Evolutionary conservation across 768 basidiomycete species (phyloP).

Genomic region (Boletus speciosus): DNA sequence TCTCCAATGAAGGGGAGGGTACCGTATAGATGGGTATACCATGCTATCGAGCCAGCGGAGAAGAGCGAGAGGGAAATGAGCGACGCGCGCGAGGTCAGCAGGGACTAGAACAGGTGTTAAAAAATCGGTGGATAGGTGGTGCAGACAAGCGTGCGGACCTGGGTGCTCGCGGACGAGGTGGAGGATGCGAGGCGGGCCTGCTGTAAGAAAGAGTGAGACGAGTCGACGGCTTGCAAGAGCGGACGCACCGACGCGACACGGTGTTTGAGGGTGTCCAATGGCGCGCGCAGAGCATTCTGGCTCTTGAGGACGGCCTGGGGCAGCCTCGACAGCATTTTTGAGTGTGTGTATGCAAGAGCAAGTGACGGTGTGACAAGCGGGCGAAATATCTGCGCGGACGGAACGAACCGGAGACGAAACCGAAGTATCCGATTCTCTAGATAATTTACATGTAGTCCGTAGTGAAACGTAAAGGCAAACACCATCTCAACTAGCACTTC

Average conservation of each 20-base stretch:
- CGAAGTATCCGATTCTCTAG: constrained; percentile 13
- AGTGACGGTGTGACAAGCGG: constrained; percentile 42
- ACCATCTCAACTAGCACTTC: constrained; percentile 10
- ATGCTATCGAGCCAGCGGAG: constrained; percentile 87
- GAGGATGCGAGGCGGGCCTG: constrained; percentile 75
- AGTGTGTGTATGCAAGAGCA: constrained; percentile 31
- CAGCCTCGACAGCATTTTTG: constrained; percentile 83
- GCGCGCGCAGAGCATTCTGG: constrained; percentile 44
- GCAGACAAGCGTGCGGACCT: constrained; percentile 47
- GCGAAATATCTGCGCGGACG: constrained; percentile 35
- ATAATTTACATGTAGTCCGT: constrained; percentile 30
- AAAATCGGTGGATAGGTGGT: not conserved
- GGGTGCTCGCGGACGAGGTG: constrained; percentile 51
- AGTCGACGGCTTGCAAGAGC: constrained; percentile 6
- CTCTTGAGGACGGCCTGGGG: constrained; percentile 68
- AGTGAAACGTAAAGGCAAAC: constrained; percentile 1
- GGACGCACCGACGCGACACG: constrained; percentile 50
- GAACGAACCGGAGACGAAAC: constrained; percentile 47
- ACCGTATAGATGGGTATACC: constrained; percentile 96
- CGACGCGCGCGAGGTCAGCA: constrained; percentile 67
- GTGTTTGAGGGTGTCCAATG: constrained; percentile 38
- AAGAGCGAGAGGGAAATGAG: constrained; percentile 72
- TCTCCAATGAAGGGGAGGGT: constrained; percentile 84
- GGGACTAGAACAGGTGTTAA: constrained; percentile 40
- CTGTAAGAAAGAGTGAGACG: constrained; percentile 15